Evolutionary conservation across 805 yeast species (phyloP).

Genomic region (Hanseniaspora singularis): DNA sequence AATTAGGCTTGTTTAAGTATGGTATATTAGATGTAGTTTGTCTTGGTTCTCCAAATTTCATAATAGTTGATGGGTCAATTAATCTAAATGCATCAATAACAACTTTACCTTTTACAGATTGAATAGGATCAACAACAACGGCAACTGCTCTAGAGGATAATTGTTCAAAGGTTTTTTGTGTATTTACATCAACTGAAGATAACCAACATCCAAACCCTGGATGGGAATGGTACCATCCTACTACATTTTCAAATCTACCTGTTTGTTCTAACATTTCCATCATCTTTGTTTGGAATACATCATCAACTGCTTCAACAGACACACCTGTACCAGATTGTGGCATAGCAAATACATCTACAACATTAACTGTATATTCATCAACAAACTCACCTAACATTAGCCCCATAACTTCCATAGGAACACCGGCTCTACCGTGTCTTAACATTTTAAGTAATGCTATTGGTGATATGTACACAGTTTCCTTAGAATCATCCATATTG

Average conservation of each 20-base stretch:
- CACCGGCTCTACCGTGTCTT: slow-evolving; percentile 91
- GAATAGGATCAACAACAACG: slow-evolving; percentile 96
- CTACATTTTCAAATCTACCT: slow-evolving; percentile 98
- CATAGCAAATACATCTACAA: slow-evolving; percentile 98
- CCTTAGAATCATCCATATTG: slow-evolving; percentile 86
- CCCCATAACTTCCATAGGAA: slow-evolving; percentile 89
- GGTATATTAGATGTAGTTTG: slow-evolving; percentile 95
- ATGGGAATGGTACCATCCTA: slow-evolving; percentile 99
- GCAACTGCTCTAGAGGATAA: slow-evolving; percentile 93
- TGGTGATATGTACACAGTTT: slow-evolving; percentile 91
- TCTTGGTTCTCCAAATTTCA: slow-evolving; percentile 96
- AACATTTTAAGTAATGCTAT: slow-evolving; percentile 91
- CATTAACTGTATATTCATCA: slow-evolving; percentile 93
- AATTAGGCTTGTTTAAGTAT: slow-evolving; percentile 86
- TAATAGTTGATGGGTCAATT: slow-evolving; percentile 71
- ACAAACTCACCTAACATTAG: slow-evolving; percentile 96
- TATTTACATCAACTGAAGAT: slow-evolving; percentile 91
- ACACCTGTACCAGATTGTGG: slow-evolving; percentile 98
- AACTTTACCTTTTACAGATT: slow-evolving; percentile 95
- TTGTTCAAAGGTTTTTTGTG: slow-evolving; percentile 96
- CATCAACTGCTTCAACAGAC: slow-evolving; percentile 97
- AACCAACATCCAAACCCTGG: slow-evolving; percentile 99
- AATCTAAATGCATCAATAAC: slow-evolving; percentile 97
- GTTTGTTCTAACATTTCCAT: slow-evolving; percentile 99
- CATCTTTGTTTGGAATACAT: slow-evolving; percentile 96